Evolutionary conservation across 345 rosid genomes (phyloP).

Genomic region (Jatropha curcas): DNA sequence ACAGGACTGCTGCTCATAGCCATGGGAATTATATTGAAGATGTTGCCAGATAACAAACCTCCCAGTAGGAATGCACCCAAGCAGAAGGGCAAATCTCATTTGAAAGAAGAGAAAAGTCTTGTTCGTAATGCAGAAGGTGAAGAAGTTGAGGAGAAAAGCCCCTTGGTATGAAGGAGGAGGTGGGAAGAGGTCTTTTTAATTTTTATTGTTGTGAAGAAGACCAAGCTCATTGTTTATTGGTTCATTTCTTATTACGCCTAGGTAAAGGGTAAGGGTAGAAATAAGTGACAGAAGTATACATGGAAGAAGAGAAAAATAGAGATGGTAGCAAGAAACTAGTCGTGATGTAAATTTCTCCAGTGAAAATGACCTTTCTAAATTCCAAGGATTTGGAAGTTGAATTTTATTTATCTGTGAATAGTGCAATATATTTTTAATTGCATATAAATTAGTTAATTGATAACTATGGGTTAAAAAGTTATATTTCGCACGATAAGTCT

Average conservation of each 20-base stretch:
- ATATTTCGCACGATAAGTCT: not conserved
- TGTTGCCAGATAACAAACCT: conserved; percentile 64
- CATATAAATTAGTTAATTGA: too few relatives aligned
- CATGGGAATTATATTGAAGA: conserved; percentile 79
- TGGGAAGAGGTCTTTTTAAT: too few relatives aligned
- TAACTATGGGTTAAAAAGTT: too few relatives aligned
- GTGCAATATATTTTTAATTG: too few relatives aligned
- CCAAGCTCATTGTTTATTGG: not conserved
- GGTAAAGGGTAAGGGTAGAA: not conserved
- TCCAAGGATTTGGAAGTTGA: too few relatives aligned
- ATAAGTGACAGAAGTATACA: not conserved
- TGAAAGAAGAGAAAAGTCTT: conserved; percentile 17
- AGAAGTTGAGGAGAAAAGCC: conserved; percentile 50
- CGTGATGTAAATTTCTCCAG: conserved; percentile 11
- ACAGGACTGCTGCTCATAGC: conserved; percentile 70
- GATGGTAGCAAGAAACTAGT: not conserved
- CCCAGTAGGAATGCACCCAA: conserved; percentile 26
- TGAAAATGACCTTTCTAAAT: too few relatives aligned
- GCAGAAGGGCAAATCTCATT: conserved; percentile 23
- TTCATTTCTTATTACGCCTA: not conserved
- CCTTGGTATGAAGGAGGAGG: conserved; percentile 34
- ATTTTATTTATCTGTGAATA: too few relatives aligned
- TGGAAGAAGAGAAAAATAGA: not conserved
- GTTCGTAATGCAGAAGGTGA: conserved; percentile 25
- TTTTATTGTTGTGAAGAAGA: conserved; percentile 29